phyloP scores from a whole-genome alignment of 1,284 basidiomycete species.

The Cutaneotrichosporon spelunceum region DNA sequence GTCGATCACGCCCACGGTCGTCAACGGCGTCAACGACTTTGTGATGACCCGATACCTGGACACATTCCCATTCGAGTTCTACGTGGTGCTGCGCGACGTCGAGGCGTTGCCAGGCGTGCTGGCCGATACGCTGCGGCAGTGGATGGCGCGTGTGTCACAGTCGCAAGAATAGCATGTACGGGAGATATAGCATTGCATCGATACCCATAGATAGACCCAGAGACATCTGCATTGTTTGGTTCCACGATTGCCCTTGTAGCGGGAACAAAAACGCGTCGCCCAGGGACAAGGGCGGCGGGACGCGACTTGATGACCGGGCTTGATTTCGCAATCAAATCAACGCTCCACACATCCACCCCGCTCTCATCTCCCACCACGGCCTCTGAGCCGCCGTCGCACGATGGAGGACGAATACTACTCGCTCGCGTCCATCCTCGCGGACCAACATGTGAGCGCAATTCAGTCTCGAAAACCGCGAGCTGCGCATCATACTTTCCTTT shows the following conservation, averaged over 20 bases:
- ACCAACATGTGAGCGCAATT: constrained; percentile 67
- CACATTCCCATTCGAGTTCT: constrained; percentile 98
- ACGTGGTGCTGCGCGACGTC: constrained; percentile 85
- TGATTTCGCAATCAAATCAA: constrained; percentile 1
- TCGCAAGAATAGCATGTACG: constrained; percentile 41
- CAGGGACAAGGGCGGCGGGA: background rate
- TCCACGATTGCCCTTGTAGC: background rate
- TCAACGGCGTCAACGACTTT: constrained; percentile 83
- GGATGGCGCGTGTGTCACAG: constrained; percentile 50
- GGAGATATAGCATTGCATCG: background rate
- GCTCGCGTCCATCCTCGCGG: constrained; percentile 78
- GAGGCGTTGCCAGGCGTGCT: constrained; percentile 90
- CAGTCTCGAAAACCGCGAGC: background rate
- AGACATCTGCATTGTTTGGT: constrained; percentile 18
- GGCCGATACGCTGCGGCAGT: constrained; percentile 87
- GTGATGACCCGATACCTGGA: constrained; percentile 88
- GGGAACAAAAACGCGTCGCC: constrained; percentile 2
- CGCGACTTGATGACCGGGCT: constrained; percentile 3
- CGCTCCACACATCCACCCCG: background rate
- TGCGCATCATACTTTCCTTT: background rate
- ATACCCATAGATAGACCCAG: too few relatives aligned
- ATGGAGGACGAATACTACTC: constrained; percentile 89
- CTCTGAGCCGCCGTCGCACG: background rate
- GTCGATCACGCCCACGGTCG: constrained; percentile 78
- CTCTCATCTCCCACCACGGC: background rate